These are phyloP conservation scores for Trametopsis cervina DNA, from an alignment of 768 basidiomycete genomes.

Conservation along the genomic window DNA sequence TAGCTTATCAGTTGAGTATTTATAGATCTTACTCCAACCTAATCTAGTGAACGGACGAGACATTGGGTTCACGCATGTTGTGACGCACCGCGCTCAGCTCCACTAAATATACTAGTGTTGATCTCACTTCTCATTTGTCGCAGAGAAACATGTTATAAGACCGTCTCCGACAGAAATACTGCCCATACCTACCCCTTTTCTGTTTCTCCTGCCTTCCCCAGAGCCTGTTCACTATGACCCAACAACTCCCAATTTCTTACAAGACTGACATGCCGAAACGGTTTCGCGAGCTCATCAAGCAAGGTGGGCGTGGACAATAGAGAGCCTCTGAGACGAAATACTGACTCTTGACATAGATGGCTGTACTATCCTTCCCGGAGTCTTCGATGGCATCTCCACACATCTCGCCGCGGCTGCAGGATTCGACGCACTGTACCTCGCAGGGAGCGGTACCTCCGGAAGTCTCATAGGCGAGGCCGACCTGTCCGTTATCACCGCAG, in stretches of 20 bases:
- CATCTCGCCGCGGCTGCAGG: conserved; percentile 20
- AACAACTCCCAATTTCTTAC: conserved; percentile 10
- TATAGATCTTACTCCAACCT: too few relatives aligned
- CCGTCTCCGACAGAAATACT: too few relatives aligned
- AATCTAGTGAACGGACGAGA: too few relatives aligned
- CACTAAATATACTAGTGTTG: too few relatives aligned
- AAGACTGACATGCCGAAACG: conserved; percentile 17
- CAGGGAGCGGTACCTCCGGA: conserved; percentile 19
- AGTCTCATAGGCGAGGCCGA: conserved; percentile 21
- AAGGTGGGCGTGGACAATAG: conserved; percentile 8
- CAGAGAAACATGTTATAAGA: too few relatives aligned
- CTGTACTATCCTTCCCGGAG: conserved; percentile 19
- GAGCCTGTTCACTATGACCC: neutral
- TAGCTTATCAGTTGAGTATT: too few relatives aligned
- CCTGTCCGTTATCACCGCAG: conserved; percentile 20
- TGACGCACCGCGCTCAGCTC: too few relatives aligned
- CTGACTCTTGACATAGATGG: conserved; percentile 10
- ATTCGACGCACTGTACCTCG: conserved; percentile 22
- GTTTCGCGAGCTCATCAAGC: conserved; percentile 17
- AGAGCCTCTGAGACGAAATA: neutral
- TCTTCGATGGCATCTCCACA: conserved; percentile 22
- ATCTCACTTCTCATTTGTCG: too few relatives aligned
- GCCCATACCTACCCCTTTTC: too few relatives aligned
- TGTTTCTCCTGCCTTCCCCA: neutral
- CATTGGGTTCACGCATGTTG: too few relatives aligned